Evolutionary conservation across 441 rosid genomes (phyloP), one percentile per base, ranked within the genome.

Genomic region (Euphorbia corollata): DNA sequence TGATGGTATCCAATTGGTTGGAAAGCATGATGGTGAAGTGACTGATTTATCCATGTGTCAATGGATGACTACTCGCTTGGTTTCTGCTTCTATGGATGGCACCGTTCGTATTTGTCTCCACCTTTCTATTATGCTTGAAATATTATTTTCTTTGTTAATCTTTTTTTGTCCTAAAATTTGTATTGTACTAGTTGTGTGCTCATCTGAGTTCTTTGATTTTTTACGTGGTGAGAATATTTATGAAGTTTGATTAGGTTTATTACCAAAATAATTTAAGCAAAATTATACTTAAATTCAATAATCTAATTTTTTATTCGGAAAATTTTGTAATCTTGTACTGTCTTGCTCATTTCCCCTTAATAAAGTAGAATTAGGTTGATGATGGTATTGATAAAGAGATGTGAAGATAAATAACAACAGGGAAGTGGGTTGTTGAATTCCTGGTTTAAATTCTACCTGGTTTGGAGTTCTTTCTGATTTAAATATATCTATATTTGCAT

Each of bases 1-100:
- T 68, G 89, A 86, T 59, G 99, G 99, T 65, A 77, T 93, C 68
- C 93, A 91, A 66, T 73, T 87, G 71, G 84, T 93, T 71, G 97
- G 97, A 73, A 86, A 82, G 74, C 99, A 91, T 71, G 96, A 85
- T 50, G 90, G 85, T 19, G 92, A 85, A 73, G 83, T 93, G 20
- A 93, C 97, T 13, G 97, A 86, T 76, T 74, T 93, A 70, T 89
- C 97, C 24, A 87, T 93, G 90, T 91, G 90, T 74, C 95, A 89
- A 67, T 91, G 91, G 95, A 86, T 86, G 92, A 85, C 79, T 50
- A 84, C 90, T 45, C 85, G 88, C 64, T 80, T 91, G 76, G 97
- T 80, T 72, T 91, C 99, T 47, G 95, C 99, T 74, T 87, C 99
- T 8, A 72, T 69, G 57, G 99, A 93, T 82, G 97, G 97, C 75